Evolutionary conservation across 192 early-diverging fungal species (phyloP).

Genomic region (Mortierella claussenii): DNA sequence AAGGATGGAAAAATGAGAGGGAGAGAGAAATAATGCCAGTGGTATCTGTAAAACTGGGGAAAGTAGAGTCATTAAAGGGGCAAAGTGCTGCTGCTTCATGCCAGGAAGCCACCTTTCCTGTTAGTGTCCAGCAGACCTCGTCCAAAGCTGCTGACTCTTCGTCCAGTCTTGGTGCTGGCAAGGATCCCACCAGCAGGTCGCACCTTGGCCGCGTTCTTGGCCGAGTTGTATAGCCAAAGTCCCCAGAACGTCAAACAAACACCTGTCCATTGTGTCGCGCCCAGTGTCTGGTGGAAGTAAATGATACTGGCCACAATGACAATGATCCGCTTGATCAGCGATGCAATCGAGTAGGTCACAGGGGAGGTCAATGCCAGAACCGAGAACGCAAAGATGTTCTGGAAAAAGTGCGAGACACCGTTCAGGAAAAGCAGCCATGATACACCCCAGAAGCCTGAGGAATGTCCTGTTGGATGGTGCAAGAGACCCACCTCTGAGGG

Average conservation of each 20-base stretch:
- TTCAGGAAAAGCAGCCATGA: conserved; percentile 76
- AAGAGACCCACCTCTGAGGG: conserved; percentile 21
- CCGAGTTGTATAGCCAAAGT: conserved; percentile 86
- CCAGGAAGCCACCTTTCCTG: conserved; percentile 43
- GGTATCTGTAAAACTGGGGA: no score
- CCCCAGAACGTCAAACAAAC: conserved; percentile 85
- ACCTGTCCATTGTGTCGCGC: conserved; percentile 73
- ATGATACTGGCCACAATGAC: conserved; percentile 87
- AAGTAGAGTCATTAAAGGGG: no score
- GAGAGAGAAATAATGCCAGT: background rate
- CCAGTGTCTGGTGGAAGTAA: conserved; percentile 84
- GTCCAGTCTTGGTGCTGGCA: conserved; percentile 27
- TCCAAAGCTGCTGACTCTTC: conserved; percentile 43
- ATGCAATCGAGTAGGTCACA: conserved; percentile 89
- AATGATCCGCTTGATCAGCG: conserved; percentile 89
- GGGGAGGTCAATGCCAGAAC: conserved; percentile 80
- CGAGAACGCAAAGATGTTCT: conserved; percentile 84
- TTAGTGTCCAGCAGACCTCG: conserved; percentile 16
- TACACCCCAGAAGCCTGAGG: conserved; percentile 49
- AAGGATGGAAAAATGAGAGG: background rate
- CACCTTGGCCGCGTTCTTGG: conserved; percentile 66
- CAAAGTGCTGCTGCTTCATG: conserved; percentile 4
- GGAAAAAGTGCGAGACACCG: conserved; percentile 83
- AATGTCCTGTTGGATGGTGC: conserved; percentile 23
- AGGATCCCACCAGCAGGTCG: conserved; percentile 20